Evolutionary conservation across 177 flowering plant genomes (phyloP).

Genomic region (Tripterygium wilfordii): DNA sequence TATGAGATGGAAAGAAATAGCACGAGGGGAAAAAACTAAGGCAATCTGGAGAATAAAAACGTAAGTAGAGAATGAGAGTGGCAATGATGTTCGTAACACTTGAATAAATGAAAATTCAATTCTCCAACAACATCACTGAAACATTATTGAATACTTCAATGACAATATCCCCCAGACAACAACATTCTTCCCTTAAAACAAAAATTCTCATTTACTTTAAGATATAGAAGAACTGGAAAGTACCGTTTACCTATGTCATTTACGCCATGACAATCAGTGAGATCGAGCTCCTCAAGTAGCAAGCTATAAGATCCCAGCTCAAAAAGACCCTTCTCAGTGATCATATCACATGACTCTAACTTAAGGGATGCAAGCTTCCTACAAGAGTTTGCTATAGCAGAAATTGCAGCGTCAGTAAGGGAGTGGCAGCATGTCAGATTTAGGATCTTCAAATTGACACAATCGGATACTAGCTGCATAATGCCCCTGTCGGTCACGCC

Average conservation of each 20-base stretch:
- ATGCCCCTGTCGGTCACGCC: conserved; percentile 61
- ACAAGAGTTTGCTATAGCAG: conserved; percentile 50
- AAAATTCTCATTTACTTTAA: too few species aligned
- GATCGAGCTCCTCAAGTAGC: conserved; percentile 61
- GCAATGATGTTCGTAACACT: too few species aligned
- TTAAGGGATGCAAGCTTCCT: conserved; percentile 43
- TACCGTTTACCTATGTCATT: conserved; percentile 42
- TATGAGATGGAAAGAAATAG: background rate
- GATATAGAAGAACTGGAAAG: too few species aligned
- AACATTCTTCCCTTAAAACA: too few species aligned
- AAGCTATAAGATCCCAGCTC: conserved; percentile 39
- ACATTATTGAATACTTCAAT: too few species aligned
- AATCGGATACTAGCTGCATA: conserved; percentile 33
- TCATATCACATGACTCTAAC: conserved; percentile 56
- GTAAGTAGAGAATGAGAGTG: too few species aligned
- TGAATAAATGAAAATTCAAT: too few species aligned
- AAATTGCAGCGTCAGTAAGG: conserved; percentile 49
- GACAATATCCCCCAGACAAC: too few species aligned
- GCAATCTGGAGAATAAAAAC: too few species aligned
- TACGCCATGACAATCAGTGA: conserved; percentile 58
- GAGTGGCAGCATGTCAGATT: conserved; percentile 59
- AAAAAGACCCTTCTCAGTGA: conserved; percentile 46
- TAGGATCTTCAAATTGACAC: conserved; percentile 35
- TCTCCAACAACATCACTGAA: too few species aligned
- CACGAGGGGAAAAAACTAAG: too few species aligned